Base-by-base conservation (phyloP, 2,329 filamentous ascomycete genomes). In the Magnaporthiopsis poae region DNA sequence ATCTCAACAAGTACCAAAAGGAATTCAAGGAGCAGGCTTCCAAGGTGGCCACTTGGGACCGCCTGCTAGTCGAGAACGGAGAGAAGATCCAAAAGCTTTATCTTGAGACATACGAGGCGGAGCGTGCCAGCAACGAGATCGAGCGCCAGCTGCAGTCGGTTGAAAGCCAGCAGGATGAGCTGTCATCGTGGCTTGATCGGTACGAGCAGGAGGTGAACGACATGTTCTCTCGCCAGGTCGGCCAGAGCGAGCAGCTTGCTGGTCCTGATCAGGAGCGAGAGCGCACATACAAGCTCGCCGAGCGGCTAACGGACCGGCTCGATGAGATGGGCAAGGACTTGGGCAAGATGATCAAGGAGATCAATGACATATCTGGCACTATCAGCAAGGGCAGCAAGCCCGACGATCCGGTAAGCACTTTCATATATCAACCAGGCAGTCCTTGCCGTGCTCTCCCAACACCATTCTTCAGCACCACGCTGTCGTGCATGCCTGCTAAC, bases 181-280 rank as follows among this genome's bases (percentile, higher is more conserved):
- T 99, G 25, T 89, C 92, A 71, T 84, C 86, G 25, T 96, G 92
- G 86, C 83, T 99, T 15, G 91, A 96, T 73, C 88, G 89, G 69
- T 99, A 98, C 75, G 95, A 99, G 78, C 85, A 84, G 61, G 92
- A 98, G 72, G 91, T 98, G 29, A 92, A 98, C 72, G 88, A 92
- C 67, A 88, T 99, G 82, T 90, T 96, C 75, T 83, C 85, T 67
- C 89, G 90, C 74, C 88, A 93, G 76, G 84, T 91, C 69, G 90
- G 89, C n/a, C 84, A 85, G 60, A 85, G 86, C 64, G 91, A 94
- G 72, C 86, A 89, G 66, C 82, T 96, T 52, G 86, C 91, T 68
- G 95, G 94, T 9, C 92, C 94, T 3, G 96, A 99, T 75, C 92
- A 96, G 77, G 95, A 99, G 80, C 88, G 95, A 63, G 95, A 99